Conservation (phyloP, 176 grass and related monocot species). For the Panicum miliaceum region DNA sequence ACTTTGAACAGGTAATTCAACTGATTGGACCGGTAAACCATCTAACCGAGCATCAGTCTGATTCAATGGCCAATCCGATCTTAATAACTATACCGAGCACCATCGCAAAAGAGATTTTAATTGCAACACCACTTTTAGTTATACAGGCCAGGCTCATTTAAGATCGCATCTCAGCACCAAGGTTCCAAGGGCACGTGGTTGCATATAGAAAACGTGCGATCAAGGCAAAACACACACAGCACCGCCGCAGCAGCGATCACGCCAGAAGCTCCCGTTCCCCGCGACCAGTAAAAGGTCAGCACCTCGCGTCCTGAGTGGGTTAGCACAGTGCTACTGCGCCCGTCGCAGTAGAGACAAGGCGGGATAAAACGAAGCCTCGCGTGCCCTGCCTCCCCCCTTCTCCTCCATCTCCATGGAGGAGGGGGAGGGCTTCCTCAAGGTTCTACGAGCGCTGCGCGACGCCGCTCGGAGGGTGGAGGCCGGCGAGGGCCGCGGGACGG, state of each 20-base stretch:
- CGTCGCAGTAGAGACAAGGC: not conserved
- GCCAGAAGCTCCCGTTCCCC: no score
- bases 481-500: not conserved
- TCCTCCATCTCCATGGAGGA: slow-evolving; percentile 65
- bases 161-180: no score
- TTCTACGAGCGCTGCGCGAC: slow-evolving; percentile 57
- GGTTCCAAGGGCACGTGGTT: not conserved
- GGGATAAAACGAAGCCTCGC: slow-evolving; percentile 41
- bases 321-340: not conserved
- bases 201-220: not conserved
- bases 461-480: slow-evolving; percentile 46
- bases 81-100: no score
- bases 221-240: not conserved
- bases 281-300: not conserved
- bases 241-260: not conserved
- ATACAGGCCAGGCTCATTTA: no score
- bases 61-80: no score
- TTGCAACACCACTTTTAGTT: no score
- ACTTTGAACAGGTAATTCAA: no score
- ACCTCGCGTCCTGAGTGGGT: not conserved
- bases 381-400: slow-evolving; percentile 35
- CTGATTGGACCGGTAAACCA: no score
- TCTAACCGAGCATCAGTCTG: no score
- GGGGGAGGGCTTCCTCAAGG: slow-evolving; percentile 54
- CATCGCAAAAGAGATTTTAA: no score